phyloP scores from a whole-genome alignment of 257 asterid genomes.

The Nicotiana noctiflora region DNA sequence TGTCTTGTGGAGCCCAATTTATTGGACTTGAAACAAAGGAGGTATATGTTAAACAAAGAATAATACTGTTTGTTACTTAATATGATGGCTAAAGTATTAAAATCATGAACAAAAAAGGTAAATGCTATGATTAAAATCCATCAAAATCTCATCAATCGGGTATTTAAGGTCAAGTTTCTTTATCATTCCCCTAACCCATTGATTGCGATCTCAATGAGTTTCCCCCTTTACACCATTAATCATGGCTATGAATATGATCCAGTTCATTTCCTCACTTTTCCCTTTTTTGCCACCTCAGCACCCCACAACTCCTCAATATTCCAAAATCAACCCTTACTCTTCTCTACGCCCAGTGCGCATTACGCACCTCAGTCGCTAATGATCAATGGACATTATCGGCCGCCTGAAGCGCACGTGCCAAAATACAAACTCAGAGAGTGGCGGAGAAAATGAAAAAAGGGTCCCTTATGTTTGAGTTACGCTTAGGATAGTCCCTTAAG shows the following conservation, averaged over 20 bases:
- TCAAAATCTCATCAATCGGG: conserved; percentile 18
- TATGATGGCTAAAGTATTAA: neutral
- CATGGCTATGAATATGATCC: conserved; percentile 32
- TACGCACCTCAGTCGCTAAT: neutral
- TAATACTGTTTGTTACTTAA: too few relatives aligned
- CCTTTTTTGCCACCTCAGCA: neutral
- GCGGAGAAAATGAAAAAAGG: too few relatives aligned
- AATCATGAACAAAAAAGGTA: neutral
- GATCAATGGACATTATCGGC: neutral
- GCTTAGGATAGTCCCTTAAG: too few relatives aligned
- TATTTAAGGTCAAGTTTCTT: conserved; percentile 28
- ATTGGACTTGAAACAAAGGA: too few relatives aligned
- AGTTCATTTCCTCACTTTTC: conserved; percentile 8
- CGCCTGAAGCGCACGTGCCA: neutral
- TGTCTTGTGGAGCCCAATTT: too few relatives aligned
- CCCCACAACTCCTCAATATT: neutral
- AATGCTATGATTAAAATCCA: conserved; percentile 8
- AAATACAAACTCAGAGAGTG: neutral
- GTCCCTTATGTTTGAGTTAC: too few relatives aligned
- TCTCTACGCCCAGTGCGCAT: neutral
- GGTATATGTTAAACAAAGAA: too few relatives aligned
- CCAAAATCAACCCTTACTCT: neutral
- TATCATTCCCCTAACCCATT: conserved; percentile 32
- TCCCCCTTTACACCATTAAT: conserved; percentile 31
- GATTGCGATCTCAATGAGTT: conserved; percentile 27